Evolutionary conservation across 1,139 yeast genomes (phyloP).

Genomic region (Pichia norvegensis): DNA sequence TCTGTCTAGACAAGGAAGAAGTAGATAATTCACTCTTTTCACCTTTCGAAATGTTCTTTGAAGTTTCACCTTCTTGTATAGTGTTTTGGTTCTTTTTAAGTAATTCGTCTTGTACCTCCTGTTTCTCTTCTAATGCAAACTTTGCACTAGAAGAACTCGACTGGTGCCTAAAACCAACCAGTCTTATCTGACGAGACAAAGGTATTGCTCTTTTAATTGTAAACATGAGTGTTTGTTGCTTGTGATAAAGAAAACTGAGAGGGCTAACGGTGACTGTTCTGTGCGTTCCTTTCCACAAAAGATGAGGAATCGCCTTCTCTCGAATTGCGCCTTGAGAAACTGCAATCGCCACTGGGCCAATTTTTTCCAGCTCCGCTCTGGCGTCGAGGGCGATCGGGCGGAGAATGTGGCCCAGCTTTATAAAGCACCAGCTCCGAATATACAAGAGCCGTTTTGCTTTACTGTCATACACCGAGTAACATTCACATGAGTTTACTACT

Average conservation of each 20-base stretch:
- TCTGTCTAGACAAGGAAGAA: not conserved
- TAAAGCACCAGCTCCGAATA: too few species aligned
- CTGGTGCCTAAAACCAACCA: not conserved
- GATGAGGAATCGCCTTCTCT: not conserved
- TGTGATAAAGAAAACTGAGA: too few species aligned
- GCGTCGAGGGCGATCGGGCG: too few species aligned
- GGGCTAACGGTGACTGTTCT: not conserved
- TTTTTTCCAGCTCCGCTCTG: too few species aligned
- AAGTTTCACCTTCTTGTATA: not conserved
- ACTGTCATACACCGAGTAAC: too few species aligned
- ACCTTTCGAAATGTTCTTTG: not conserved
- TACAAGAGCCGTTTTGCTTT: too few species aligned
- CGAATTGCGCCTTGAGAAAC: not conserved
- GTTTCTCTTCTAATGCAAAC: not conserved
- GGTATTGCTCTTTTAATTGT: not conserved
- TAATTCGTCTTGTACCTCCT: slow-evolving; percentile 1
- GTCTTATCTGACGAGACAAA: not conserved
- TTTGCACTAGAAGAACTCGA: slow-evolving; percentile 8
- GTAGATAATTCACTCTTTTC: not conserved
- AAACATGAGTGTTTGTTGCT: not conserved
- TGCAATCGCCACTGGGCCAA: too few species aligned
- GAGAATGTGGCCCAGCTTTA: too few species aligned
- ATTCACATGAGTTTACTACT: too few species aligned
- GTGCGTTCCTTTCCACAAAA: too few species aligned
- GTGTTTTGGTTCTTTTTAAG: not conserved